Evolutionary conservation across 768 basidiomycete species (phyloP), one percentile per base, ranked within the genome.

Genomic region (Trametes gibbosa): DNA sequence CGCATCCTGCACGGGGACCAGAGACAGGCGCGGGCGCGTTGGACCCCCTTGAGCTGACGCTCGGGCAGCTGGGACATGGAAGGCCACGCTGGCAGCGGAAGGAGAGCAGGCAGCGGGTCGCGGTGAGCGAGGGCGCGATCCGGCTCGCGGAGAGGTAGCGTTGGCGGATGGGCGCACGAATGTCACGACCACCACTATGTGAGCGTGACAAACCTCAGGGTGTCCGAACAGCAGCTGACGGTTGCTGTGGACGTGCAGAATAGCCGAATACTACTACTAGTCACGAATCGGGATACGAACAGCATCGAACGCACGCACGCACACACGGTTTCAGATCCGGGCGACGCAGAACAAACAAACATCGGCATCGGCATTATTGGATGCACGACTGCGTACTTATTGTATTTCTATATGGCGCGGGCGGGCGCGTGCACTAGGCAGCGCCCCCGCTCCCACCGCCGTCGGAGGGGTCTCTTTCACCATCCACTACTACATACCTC

Each of bases 81-180:
- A 37, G 55, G 27, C 39, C 55, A 12, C 37, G 21, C 12, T 14
- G 37, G 24, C 7, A 19, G 47, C 32, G 21, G 25, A 19, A 19
- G 39, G 32, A 40, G 48, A 16, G 25, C n/a, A 27, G 55, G 55
- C 39, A 46, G n/a, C 37, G 55, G 16, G 55, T 49, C 29, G 55
- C 55, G 19, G 55, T 50, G 47, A 56, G 55, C 39, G 55, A 56
- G 55, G 39, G 55, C 37, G 24, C 55, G 25, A 19, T 49, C 1
- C 46, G 19, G 29, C 12, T 27, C 17, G 39, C 39, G 24, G 24
- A 17, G 46, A 48, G 46, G 46, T 48, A 48, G 46, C 46, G 46
- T 48, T 48, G 46, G 46, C 45, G 24, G 8, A 5, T 25, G 45
- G 23, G 23, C 10, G 12, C 23, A 43, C 23, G 42, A 39, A 6